Conservation (phyloP, 2,329 filamentous ascomycete genomes). For the Aspergillus jensenii region DNA sequence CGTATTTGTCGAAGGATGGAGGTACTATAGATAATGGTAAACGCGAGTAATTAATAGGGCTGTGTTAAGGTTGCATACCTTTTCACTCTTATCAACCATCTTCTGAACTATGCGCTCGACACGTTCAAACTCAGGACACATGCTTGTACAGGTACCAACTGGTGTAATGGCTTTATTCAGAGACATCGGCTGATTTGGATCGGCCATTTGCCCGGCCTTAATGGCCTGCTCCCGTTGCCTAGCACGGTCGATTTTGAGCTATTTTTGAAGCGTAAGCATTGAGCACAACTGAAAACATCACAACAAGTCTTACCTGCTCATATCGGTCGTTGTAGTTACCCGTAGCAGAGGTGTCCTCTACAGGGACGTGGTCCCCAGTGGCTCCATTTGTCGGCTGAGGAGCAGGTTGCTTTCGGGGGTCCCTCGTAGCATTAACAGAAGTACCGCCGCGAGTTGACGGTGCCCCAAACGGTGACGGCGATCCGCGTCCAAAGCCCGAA, state of each 20-base stretch:
- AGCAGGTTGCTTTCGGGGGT: constrained; percentile 15
- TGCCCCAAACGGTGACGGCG: constrained; percentile 13
- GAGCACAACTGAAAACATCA: background rate
- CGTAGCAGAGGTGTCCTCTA: constrained; percentile 25
- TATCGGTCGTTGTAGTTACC: constrained; percentile 36
- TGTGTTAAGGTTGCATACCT: constrained; percentile 39
- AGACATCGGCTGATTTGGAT: constrained; percentile 61
- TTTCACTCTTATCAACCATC: constrained; percentile 62
- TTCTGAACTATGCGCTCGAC: constrained; percentile 62
- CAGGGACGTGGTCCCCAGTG: constrained; percentile 11
- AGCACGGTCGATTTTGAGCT: constrained; percentile 53
- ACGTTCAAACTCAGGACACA: constrained; percentile 65
- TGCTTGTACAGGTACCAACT: constrained; percentile 61
- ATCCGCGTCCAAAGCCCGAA: constrained; percentile 19
- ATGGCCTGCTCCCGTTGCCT: constrained; percentile 54
- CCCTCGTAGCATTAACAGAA: constrained; percentile 16
- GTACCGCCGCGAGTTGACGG: constrained; percentile 16
- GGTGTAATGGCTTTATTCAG: constrained; percentile 62
- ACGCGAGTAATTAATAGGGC: constrained; percentile 9
- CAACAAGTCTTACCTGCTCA: constrained; percentile 32
- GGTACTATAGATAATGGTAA: constrained; percentile 23
- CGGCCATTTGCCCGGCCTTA: constrained; percentile 53
- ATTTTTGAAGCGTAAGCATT: constrained; percentile 6
- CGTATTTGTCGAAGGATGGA: constrained; percentile 35
- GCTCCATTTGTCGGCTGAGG: constrained; percentile 11